Conservation (phyloP, 2,329 filamentous ascomycete species). For the Fusarium agapanthi region DNA sequence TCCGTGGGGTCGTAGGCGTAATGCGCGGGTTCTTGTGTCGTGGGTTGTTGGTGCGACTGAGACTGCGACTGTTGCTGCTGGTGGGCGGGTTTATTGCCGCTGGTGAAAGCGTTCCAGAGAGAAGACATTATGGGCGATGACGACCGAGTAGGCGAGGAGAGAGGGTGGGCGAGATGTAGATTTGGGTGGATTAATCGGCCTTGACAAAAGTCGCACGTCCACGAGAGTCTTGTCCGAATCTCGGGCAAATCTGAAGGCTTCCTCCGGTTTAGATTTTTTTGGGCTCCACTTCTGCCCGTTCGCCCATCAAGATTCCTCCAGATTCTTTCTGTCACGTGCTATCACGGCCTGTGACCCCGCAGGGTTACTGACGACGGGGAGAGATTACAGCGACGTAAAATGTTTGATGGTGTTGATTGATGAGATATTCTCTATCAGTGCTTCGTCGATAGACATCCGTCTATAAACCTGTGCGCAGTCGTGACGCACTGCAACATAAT, state of each 20-base stretch:
- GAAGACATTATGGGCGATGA: conserved; percentile 58
- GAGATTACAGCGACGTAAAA: not conserved
- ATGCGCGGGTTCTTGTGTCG: conserved; percentile 59
- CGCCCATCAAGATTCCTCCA: conserved; percentile 24
- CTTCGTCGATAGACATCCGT: not conserved
- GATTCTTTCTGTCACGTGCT: conserved; percentile 27
- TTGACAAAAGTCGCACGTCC: conserved; percentile 36
- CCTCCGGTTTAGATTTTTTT: conserved; percentile 43
- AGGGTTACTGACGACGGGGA: not conserved
- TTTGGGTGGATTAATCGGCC: conserved; percentile 26
- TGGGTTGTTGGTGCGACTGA: conserved; percentile 45
- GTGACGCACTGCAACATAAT: not conserved
- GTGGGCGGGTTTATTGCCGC: conserved; percentile 60
- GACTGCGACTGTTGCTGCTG: conserved; percentile 55
- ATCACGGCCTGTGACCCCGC: conserved; percentile 6
- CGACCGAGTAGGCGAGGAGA: conserved; percentile 17
- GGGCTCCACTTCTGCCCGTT: conserved; percentile 34
- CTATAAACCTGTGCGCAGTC: not conserved
- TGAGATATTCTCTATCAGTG: not conserved
- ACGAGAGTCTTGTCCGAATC: conserved; percentile 37
- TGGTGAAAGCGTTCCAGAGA: conserved; percentile 70
- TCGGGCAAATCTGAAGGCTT: conserved; percentile 38
- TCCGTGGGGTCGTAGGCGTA: conserved; percentile 75
- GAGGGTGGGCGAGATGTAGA: conserved; percentile 27
- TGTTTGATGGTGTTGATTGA: not conserved